phyloP scores from a whole-genome alignment of 2,329 filamentous ascomycete genomes.

The Ophiostoma fasciatum region DNA sequence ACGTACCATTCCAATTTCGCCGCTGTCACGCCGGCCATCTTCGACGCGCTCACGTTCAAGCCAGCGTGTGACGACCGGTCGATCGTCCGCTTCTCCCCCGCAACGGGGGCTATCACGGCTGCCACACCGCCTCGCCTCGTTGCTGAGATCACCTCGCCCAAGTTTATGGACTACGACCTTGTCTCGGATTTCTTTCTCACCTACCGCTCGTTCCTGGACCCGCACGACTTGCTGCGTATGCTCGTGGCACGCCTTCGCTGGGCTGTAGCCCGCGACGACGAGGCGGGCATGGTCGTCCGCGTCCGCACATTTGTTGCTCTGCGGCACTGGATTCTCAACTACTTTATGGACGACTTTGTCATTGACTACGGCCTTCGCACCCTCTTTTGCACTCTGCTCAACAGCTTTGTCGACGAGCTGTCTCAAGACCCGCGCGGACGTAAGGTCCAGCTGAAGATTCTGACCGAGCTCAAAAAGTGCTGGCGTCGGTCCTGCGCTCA shows the following conservation, averaged over 20 bases:
- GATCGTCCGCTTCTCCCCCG: conserved; percentile 67
- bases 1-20: conserved; percentile 31
- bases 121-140: conserved; percentile 84
- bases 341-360: conserved; percentile 91
- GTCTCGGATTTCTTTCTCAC: conserved; percentile 97
- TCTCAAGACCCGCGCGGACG: conserved; percentile 26
- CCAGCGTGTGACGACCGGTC: conserved; percentile 64
- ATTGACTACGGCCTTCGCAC: conserved; percentile 57
- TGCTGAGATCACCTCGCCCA: conserved; percentile 90
- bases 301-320: conserved; percentile 92
- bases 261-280: conserved; percentile 67
- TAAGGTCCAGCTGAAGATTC: conserved; percentile 61
- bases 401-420: conserved; percentile 46
- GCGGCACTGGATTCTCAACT: conserved; percentile 95
- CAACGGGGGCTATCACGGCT: conserved; percentile 62
- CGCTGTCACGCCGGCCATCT: conserved; percentile 59
- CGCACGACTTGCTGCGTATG: conserved; percentile 64
- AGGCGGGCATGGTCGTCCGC: conserved; percentile 82
- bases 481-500: conserved; percentile 83
- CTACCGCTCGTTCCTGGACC: conserved; percentile 72
- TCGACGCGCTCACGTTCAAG: conserved; percentile 64
- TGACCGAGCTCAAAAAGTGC: conserved; percentile 90
- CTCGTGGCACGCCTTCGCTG: conserved; percentile 74
- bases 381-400: conserved; percentile 69
- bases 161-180: conserved; percentile 90